These are phyloP conservation scores for Sporisorium graminicola DNA, from an alignment of 1,284 basidiomycete genomes.

Conservation along the genomic window DNA sequence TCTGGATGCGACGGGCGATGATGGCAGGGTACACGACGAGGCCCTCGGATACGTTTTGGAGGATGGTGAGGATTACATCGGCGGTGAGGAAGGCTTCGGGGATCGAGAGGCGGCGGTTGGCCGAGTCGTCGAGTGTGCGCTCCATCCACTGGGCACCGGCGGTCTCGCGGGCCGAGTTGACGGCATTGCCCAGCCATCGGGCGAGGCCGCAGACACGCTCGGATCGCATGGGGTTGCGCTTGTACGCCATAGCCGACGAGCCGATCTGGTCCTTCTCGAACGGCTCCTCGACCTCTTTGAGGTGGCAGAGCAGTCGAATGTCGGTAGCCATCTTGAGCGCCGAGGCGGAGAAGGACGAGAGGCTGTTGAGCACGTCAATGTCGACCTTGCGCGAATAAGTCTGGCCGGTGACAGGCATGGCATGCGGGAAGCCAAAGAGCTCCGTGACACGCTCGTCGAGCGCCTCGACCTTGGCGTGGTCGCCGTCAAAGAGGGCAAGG, in stretches of 20 bases:
- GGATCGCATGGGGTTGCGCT: slow-evolving; percentile 98
- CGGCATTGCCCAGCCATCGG: slow-evolving; percentile 77
- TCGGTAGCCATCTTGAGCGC: slow-evolving; percentile 99
- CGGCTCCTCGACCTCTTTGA: slow-evolving; percentile 95
- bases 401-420: slow-evolving; percentile 97
- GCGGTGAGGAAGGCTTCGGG: slow-evolving; percentile 97
- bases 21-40: slow-evolving; percentile 97
- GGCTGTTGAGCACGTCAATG: slow-evolving; percentile 87
- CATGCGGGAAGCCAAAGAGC: slow-evolving; percentile 90
- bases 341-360: slow-evolving; percentile 92
- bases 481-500: slow-evolving; percentile 91
- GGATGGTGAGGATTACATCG: slow-evolving; percentile 92
- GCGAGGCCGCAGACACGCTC: slow-evolving; percentile 96
- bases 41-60: slow-evolving; percentile 97
- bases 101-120: slow-evolving; percentile 94
- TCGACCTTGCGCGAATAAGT: slow-evolving; percentile 99
- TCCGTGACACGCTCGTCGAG: slow-evolving; percentile 83
- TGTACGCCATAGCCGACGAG: slow-evolving; percentile 96
- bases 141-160: slow-evolving; percentile 69
- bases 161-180: slow-evolving; percentile 72
- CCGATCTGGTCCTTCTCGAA: slow-evolving; percentile 99
- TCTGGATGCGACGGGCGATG: slow-evolving; percentile 88
- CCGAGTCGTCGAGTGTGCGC: slow-evolving; percentile 74
- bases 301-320: slow-evolving; percentile 74
- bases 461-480: slow-evolving; percentile 85